Percentiles rank a stretch among this genome's conserved stretches.
These are phyloP conservation scores for Aureobasidium namibiae DNA, from an alignment of 2,329 filamentous ascomycete genomes.

Conservation along the genomic window DNA sequence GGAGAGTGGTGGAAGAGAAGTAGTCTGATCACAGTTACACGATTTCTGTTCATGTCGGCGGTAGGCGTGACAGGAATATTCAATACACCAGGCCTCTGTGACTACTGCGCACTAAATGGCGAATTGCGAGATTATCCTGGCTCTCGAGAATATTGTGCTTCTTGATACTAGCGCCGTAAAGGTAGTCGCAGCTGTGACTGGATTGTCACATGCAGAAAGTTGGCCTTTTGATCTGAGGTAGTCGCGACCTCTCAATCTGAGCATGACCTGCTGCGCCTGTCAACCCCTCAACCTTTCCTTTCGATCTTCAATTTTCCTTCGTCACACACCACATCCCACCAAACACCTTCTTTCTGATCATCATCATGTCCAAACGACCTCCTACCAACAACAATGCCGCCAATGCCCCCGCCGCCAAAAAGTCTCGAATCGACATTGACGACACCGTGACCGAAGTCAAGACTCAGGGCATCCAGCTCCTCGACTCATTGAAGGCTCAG, in stretches of 20 bases:
- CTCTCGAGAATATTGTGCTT: not conserved
- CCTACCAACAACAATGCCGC: not conserved
- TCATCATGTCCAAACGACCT: not conserved
- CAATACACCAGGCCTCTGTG: too few species aligned
- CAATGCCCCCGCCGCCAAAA: not conserved
- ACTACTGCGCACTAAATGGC: too few species aligned
- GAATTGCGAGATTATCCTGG: not conserved
- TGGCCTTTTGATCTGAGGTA: not conserved
- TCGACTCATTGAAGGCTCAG: not conserved
- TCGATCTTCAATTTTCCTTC: not conserved
- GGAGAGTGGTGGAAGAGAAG: not conserved
- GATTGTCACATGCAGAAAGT: not conserved
- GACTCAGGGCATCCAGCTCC: not conserved
- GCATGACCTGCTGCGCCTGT: not conserved
- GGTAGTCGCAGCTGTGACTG: not conserved
- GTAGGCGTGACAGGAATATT: too few species aligned
- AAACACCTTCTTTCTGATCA: not conserved
- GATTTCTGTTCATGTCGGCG: too few species aligned
- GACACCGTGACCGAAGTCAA: not conserved
- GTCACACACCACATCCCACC: not conserved
- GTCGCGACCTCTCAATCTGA: not conserved
- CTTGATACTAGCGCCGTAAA: not conserved
- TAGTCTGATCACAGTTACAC: too few species aligned
- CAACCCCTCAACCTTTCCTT: not conserved
- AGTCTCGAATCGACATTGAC: not conserved